Evolutionary conservation across 2,329 filamentous ascomycete species (phyloP).

Genomic region (Rhinocladiella mackenziei): DNA sequence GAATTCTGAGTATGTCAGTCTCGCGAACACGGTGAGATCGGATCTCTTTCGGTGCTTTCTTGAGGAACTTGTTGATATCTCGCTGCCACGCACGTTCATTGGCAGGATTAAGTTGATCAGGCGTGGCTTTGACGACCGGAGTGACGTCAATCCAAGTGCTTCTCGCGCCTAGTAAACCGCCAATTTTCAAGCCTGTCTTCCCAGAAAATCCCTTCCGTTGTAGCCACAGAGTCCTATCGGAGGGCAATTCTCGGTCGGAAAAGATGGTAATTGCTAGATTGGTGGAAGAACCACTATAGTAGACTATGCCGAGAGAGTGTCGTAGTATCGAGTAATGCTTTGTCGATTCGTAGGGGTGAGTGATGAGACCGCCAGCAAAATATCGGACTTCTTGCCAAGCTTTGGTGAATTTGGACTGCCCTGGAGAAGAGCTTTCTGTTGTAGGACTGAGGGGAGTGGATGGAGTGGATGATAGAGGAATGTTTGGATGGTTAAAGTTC

Average conservation of each 20-base stretch:
- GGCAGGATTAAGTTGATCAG: slow-evolving; percentile 49
- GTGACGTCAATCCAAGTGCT: slow-evolving; percentile 66
- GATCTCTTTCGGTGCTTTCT: slow-evolving; percentile 48
- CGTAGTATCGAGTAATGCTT: slow-evolving; percentile 64
- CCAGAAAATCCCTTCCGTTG: slow-evolving; percentile 66
- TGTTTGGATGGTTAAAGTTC: slow-evolving; percentile 2
- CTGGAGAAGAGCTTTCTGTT: slow-evolving; percentile 3
- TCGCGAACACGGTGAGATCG: slow-evolving; percentile 56
- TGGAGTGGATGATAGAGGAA: slow-evolving; percentile 5
- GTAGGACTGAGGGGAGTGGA: slow-evolving; percentile 4
- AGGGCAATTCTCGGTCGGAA: slow-evolving; percentile 54
- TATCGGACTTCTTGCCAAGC: slow-evolving; percentile 55
- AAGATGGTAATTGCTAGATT: slow-evolving; percentile 63
- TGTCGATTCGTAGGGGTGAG: slow-evolving; percentile 60
- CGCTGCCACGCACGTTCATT: slow-evolving; percentile 66
- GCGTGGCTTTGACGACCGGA: slow-evolving; percentile 47
- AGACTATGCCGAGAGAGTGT: slow-evolving; percentile 61
- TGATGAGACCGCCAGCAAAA: slow-evolving; percentile 62
- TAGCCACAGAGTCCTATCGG: slow-evolving; percentile 60
- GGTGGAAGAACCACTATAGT: slow-evolving; percentile 63
- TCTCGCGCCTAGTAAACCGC: slow-evolving; percentile 58
- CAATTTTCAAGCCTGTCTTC: slow-evolving; percentile 63
- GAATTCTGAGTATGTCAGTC: slow-evolving; percentile 62
- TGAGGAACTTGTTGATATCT: slow-evolving; percentile 61
- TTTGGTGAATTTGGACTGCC: slow-evolving; percentile 30